Evolutionary conservation across 164 flowering plant genomes (phyloP).

Genomic region (Kalanchoe fedtschenkoi): DNA sequence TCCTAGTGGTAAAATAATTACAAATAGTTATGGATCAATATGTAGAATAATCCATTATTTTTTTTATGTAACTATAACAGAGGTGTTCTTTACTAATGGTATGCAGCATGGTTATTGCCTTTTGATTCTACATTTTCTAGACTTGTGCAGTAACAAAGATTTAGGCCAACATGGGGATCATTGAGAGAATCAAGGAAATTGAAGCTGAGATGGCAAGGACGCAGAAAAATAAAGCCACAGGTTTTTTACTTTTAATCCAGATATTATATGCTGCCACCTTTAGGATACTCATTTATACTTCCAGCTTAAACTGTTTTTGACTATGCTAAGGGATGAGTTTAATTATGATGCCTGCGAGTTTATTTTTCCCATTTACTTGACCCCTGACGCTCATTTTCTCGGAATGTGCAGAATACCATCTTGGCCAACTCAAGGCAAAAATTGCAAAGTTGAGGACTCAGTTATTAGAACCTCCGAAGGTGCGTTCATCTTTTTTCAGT

Average conservation of each 20-base stretch:
- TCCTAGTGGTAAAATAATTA: no score
- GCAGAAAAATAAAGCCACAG: constrained; percentile 99
- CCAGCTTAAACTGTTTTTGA: background rate
- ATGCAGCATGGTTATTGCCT: no score
- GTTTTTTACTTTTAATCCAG: constrained; percentile 20
- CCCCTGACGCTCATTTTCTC: background rate
- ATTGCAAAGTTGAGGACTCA: constrained; percentile 96
- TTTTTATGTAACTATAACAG: no score
- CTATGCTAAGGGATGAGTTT: background rate
- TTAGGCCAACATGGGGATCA: constrained; percentile 68
- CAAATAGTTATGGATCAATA: no score
- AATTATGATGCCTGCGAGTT: background rate
- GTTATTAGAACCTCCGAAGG: constrained; percentile 95
- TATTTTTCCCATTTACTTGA: background rate
- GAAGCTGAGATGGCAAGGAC: constrained; percentile 99
- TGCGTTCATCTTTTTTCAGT: constrained; percentile 15
- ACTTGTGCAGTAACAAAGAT: constrained; percentile 13
- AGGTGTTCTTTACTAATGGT: no score
- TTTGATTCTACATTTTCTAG: no score
- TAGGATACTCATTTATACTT: background rate
- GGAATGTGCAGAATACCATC: constrained; percentile 74
- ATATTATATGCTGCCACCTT: background rate
- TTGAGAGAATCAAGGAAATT: constrained; percentile 93
- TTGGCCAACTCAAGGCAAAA: constrained; percentile 99
- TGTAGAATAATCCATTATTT: no score